Conservation (phyloP, 164 flowering plant genomes). For the Piper longum region DNA sequence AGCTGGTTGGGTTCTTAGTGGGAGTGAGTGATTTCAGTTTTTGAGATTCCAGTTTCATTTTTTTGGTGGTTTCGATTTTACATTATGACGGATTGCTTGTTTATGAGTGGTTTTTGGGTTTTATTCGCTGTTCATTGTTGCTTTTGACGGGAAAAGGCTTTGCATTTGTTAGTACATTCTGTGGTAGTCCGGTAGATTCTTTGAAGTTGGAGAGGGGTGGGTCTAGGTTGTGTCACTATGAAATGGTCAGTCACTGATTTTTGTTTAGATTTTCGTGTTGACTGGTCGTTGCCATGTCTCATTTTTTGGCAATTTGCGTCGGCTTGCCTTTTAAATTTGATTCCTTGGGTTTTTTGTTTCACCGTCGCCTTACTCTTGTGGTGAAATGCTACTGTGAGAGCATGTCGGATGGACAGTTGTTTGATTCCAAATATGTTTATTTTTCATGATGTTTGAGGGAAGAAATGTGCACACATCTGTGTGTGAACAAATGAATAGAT, state of each 20-base stretch:
- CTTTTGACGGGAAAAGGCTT: not conserved
- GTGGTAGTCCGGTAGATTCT: not conserved
- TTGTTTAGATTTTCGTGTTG: constrained; percentile 2
- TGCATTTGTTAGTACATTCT: not conserved
- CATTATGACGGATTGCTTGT: not conserved
- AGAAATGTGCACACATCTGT: too few relatives aligned
- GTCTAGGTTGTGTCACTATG: not conserved
- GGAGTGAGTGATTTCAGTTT: not conserved
- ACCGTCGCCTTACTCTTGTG: not conserved
- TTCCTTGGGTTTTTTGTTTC: not conserved
- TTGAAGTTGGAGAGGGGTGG: not conserved
- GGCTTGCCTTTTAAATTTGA: not conserved
- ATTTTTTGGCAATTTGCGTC: not conserved
- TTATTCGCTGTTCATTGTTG: not conserved
- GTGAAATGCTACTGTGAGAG: not conserved
- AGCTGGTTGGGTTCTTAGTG: too few relatives aligned
- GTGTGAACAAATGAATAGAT: too few relatives aligned
- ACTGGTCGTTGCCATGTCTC: not conserved
- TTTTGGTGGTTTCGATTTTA: not conserved
- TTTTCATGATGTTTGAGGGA: not conserved
- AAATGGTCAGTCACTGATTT: not conserved
- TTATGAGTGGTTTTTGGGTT: too few relatives aligned
- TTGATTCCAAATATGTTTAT: not conserved
- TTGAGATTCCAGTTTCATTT: not conserved
- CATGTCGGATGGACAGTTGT: not conserved